These are phyloP conservation scores for Nicotiana sylvestris DNA, from an alignment of 257 asterid genomes.

Conservation along the genomic window DNA sequence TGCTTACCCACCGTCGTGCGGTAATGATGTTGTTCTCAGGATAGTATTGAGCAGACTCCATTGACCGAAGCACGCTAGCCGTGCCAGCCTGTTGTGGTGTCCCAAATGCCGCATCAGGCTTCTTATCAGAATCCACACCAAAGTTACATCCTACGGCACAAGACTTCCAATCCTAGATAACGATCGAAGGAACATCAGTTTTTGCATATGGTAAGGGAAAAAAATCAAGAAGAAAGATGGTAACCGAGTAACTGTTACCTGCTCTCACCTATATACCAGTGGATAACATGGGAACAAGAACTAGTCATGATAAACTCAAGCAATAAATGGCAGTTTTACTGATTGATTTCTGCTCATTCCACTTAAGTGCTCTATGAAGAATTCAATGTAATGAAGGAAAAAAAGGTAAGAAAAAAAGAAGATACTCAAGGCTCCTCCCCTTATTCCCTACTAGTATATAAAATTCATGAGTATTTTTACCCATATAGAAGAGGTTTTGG, in stretches of 20 bases:
- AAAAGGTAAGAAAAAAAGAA: background rate
- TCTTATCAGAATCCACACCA: constrained; percentile 38
- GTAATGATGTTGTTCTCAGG: constrained; percentile 56
- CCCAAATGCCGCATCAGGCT: constrained; percentile 80
- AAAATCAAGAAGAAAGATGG: background rate
- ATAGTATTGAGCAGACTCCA: constrained; percentile 88
- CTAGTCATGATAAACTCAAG: background rate
- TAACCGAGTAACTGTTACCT: background rate
- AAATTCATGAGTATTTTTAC: background rate
- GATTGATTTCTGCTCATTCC: background rate
- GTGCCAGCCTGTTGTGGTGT: constrained; percentile 39
- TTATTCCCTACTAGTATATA: background rate
- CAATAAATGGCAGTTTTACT: background rate
- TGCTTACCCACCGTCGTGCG: constrained; percentile 99
- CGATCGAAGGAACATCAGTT: background rate
- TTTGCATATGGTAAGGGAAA: background rate
- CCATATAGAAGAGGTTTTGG: background rate
- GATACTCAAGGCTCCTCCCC: background rate
- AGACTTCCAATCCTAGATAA: constrained; percentile 62
- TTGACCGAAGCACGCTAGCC: constrained; percentile 70
- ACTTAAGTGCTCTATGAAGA: background rate
- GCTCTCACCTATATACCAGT: background rate
- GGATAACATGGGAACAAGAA: background rate
- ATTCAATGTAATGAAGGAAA: background rate
- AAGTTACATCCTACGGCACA: constrained; percentile 84